A percentile compares a stretch with the other conserved stretches of the same genome.
These are phyloP conservation scores for Solanum chilense DNA, from an alignment of 257 asterid species.

Conservation along the genomic window DNA sequence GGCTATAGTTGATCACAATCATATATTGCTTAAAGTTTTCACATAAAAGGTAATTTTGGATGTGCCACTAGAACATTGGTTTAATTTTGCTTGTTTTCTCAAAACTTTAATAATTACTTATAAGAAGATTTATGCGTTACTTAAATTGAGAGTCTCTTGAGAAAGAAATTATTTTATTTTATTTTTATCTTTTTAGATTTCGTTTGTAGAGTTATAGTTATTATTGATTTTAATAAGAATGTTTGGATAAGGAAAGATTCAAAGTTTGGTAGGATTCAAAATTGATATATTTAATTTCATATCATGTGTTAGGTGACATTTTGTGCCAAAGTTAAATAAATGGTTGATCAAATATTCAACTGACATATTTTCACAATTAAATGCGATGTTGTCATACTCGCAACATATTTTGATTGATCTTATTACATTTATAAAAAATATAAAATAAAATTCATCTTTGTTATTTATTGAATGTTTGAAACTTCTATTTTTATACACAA, in stretches of 20 bases:
- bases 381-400: not conserved
- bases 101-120: not conserved
- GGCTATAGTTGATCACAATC: not conserved
- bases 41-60: not conserved
- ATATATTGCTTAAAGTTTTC: not conserved
- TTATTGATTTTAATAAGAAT: not conserved
- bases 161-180: no score
- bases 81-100: not conserved
- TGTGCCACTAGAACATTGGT: not conserved
- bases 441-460: not conserved
- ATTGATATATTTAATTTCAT: not conserved
- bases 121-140: not conserved
- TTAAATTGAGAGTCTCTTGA: not conserved
- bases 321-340: not conserved
- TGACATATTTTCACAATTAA: not conserved
- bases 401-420: not conserved
- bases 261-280: not conserved
- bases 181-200: not conserved
- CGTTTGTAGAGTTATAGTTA: not conserved
- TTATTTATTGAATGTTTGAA: not conserved
- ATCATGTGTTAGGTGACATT: not conserved
- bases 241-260: not conserved
- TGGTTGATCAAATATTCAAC: not conserved
- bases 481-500: no score
- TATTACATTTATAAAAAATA: no score